Evolutionary conservation across 2,329 filamentous ascomycete genomes (phyloP).

Genomic region (Cytospora chrysosperma): DNA sequence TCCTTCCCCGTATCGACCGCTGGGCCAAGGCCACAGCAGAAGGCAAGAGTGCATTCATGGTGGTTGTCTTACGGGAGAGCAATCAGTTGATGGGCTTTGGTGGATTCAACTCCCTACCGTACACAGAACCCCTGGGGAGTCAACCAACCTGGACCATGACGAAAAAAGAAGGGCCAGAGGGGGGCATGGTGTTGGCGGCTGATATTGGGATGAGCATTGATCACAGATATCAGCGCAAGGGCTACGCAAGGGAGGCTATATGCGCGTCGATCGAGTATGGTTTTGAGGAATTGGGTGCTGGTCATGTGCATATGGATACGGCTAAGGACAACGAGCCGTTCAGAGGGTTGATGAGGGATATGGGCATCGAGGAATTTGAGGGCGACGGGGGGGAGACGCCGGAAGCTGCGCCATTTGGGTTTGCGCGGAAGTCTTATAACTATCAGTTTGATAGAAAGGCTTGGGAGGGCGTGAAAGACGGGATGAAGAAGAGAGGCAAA

Average conservation of each 20-base stretch:
- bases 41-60: conserved; percentile 25
- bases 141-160: neutral
- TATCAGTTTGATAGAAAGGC: conserved; percentile 13
- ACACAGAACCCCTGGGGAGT: conserved; percentile 13
- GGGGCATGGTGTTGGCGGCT: neutral
- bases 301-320: conserved; percentile 28
- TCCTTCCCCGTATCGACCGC: conserved; percentile 12
- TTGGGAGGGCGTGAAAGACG: conserved; percentile 25
- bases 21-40: conserved; percentile 20
- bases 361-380: conserved; percentile 19
- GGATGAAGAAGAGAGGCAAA: conserved; percentile 14
- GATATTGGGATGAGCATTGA: conserved; percentile 29
- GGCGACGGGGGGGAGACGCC: conserved; percentile 7
- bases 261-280: conserved; percentile 28
- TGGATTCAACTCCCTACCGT: conserved; percentile 25
- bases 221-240: conserved; percentile 26
- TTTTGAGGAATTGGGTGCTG: conserved; percentile 24
- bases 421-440: conserved; percentile 15
- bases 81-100: conserved; percentile 24
- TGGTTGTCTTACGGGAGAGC: conserved; percentile 23
- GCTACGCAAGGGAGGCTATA: conserved; percentile 28
- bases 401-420: conserved; percentile 4
- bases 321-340: conserved; percentile 21
- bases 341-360: conserved; percentile 19
- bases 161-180: neutral